These are phyloP conservation scores for Xylaria digitata DNA, from an alignment of 2,329 filamentous ascomycete genomes.

Conservation along the genomic window DNA sequence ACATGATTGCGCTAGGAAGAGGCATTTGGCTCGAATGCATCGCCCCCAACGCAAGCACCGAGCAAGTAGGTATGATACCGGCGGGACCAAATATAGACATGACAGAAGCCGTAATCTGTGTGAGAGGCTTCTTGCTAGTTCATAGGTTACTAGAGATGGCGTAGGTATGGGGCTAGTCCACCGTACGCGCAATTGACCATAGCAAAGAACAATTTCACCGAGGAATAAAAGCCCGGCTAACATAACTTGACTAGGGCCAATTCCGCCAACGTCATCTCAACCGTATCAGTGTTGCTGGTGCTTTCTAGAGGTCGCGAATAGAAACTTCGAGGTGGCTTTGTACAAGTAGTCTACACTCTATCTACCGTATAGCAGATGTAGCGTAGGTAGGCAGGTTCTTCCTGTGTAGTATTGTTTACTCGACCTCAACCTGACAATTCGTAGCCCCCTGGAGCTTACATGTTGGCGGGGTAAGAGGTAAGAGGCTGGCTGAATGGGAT, in stretches of 20 bases:
- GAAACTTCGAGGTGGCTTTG: background rate
- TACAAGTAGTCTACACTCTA: background rate
- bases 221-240: background rate
- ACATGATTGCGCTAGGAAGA: background rate
- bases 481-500: background rate
- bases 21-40: background rate
- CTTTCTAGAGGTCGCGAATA: background rate
- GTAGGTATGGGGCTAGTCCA: background rate
- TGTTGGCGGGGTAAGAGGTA: background rate
- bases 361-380: background rate
- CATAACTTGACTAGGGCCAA: background rate
- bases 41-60: background rate
- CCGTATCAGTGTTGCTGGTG: background rate
- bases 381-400: background rate
- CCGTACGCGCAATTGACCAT: background rate
- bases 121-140: background rate
- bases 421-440: background rate
- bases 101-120: background rate
- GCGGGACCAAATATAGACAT: slow-evolving; percentile 16
- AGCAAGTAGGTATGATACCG: background rate
- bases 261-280: background rate
- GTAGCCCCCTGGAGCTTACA: background rate
- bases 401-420: too few species aligned
- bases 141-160: background rate
- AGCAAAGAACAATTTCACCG: background rate